Evolutionary conservation across 805 yeast genomes (phyloP), one percentile per base, ranked within the genome.

Genomic region (Kurtzmaniella cleridarum): DNA sequence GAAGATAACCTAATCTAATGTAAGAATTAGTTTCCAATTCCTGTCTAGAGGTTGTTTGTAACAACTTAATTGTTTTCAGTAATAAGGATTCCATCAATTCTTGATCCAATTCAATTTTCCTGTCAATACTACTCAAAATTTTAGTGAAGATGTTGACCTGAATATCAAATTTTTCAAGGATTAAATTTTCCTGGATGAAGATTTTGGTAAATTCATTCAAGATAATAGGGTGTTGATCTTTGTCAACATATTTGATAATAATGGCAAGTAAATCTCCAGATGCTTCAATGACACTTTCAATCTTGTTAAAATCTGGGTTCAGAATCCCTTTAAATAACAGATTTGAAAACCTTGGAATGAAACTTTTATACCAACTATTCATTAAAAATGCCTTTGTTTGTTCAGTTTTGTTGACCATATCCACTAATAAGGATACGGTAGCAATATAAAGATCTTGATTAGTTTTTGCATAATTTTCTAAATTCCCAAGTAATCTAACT

Each of bases 51-150:
- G 13, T 30, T 5, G 5, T n/a, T 18, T 28, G 18, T 5, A n/a
- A 27, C 30, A n/a, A 13, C 6, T 5, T 12, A n/a, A 15, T 10
- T 5, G 15, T 5, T 20, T 20, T 20, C 30, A 7, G 38, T 17
- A 6, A 54, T 43, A 5, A 49, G 26, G 11, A 31, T 16, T 2
- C 38, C 24, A 20, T 20, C 8, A 8, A 20, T 20, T 20, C 24
- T 7, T 39, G 14, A 6, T 27, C 36, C 12, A 69, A 48, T 2
- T 40, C 41, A 1, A 49, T 51, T 0, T 62, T 40, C 45, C 72
- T 76, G 48, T 79, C 84, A 13, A 81, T 51, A 14, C 73, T 76
- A 3, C 81, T 69, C 8, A 81, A 36, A 1, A 80, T 49, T 43
- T 75, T 77, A 28, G 63, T 64, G 43, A 70, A 63, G 24, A 69